Evolutionary conservation across 768 basidiomycete genomes (phyloP).

Genomic region (Russula sp.): DNA sequence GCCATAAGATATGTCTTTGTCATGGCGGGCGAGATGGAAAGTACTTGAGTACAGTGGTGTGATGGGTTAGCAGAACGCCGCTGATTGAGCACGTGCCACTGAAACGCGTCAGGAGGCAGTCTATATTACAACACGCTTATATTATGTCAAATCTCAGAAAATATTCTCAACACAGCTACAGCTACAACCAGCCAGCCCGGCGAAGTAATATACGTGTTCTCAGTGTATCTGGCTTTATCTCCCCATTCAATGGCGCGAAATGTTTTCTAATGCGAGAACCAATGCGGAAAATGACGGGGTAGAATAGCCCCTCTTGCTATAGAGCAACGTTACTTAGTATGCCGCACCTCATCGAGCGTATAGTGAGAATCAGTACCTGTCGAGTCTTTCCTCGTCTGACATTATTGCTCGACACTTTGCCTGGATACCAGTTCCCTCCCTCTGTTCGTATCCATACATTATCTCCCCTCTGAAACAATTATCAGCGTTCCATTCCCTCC

Average conservation of each 20-base stretch:
- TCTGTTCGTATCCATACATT: constrained; percentile 29
- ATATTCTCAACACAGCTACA: too few relatives aligned
- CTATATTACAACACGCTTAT: too few relatives aligned
- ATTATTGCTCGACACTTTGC: constrained; percentile 22
- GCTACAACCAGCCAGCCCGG: constrained; percentile 20
- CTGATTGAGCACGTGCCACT: neutral
- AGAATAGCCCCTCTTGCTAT: constrained; percentile 28
- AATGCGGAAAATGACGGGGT: constrained; percentile 27
- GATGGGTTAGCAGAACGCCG: neutral
- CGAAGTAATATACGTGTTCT: constrained; percentile 32
- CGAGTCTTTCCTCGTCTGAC: constrained; percentile 26
- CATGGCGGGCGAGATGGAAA: constrained; percentile 46
- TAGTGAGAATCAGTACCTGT: constrained; percentile 16
- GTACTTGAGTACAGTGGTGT: neutral
- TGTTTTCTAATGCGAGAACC: constrained; percentile 22
- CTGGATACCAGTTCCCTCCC: constrained; percentile 27
- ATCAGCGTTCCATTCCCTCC: constrained; percentile 5
- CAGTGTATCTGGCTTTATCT: constrained; percentile 36
- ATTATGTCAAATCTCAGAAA: too few relatives aligned
- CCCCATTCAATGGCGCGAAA: constrained; percentile 35
- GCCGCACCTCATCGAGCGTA: neutral
- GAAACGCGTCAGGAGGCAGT: neutral
- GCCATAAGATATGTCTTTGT: constrained; percentile 85
- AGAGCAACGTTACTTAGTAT: neutral
- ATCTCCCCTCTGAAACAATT: constrained; percentile 18